phyloP scores from a whole-genome alignment of 441 rosid species.

The Pelargonium myrrhifolium region DNA sequence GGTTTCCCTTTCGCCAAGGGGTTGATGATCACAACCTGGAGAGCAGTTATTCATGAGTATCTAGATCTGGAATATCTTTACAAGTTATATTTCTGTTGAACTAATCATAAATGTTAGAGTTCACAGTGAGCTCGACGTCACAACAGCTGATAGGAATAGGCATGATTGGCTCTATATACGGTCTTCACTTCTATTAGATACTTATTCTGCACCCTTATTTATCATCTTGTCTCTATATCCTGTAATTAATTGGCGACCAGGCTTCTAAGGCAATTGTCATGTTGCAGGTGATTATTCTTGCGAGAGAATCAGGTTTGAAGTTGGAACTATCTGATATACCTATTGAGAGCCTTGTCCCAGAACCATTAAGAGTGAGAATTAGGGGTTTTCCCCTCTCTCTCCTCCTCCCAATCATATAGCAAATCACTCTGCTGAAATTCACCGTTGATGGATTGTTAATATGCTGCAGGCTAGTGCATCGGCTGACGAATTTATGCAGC shows the following conservation, averaged over 20 bases:
- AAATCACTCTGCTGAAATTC: background rate
- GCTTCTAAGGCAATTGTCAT: background rate
- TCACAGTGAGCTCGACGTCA: too few relatives aligned
- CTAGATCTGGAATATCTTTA: too few relatives aligned
- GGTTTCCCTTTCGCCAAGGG: too few relatives aligned
- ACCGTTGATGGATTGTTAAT: background rate
- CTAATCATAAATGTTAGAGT: too few relatives aligned
- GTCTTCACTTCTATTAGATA: too few relatives aligned
- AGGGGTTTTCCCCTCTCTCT: background rate
- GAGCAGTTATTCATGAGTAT: too few relatives aligned
- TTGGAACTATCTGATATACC: background rate
- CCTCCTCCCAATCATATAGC: background rate
- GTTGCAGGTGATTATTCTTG: slow-evolving; percentile 4
- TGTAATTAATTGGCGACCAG: background rate
- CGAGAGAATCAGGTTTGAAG: slow-evolving; percentile 2
- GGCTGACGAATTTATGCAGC: slow-evolving; percentile 4
- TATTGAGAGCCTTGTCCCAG: slow-evolving; percentile 2
- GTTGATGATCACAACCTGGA: too few relatives aligned
- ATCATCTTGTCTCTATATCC: too few relatives aligned
- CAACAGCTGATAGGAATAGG: too few relatives aligned
- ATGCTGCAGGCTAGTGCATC: slow-evolving; percentile 40
- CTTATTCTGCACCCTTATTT: too few relatives aligned
- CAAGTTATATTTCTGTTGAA: too few relatives aligned
- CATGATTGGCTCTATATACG: too few relatives aligned
- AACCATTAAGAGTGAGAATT: background rate